Evolutionary conservation across 2,329 filamentous ascomycete genomes (phyloP), one percentile per base, ranked within the genome.

Genomic region (Leptographium radiaticola): DNA sequence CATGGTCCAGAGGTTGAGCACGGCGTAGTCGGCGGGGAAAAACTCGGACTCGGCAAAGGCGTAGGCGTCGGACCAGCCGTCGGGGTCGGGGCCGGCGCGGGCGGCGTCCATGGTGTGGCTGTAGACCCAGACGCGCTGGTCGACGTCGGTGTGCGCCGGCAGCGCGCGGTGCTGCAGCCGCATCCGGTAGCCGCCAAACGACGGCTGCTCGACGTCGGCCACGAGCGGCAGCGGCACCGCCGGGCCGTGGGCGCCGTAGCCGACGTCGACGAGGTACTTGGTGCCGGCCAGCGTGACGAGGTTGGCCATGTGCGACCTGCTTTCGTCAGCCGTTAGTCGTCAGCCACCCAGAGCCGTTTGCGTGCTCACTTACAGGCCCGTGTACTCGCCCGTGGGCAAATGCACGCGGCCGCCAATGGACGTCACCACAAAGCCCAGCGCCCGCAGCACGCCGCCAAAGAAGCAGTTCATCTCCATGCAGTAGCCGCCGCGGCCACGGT

Each of bases 191-290:
- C 91, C 46, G 77, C 34, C 34, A 36, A 13, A 36, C 34, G 34
- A 93, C 93, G 0, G 83, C 75, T 36, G 34, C 34, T 36, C 34
- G 34, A 36, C 34, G n/a, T 87, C 82, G 1, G 87, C 88, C 63
- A 91, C 93, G 1, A 93, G 73, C 0, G 88, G 86, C 70, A 91
- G 77, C 1, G 87, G 87, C 36, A 93, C 81, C 13, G 74, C 70
- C 4, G 70, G 63, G 12, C 79, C 67, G 68, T 89, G 89, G 61
- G 77, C 78, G 10, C 71, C 64, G 31, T 94, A 70, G 4, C 86
- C 86, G 39, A 72, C 69, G 50, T 85, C 72, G 3, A 83, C 85
- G 70, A 75, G 84, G 69, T 84, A 86, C 10, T 84, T 84, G 1
- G 87, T 91, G 33, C 74, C 72, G 1, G 63, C 58, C 0, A 77